Conservation (phyloP, 495 filamentous ascomycete species). For the Hyaloscypha bicolor region DNA sequence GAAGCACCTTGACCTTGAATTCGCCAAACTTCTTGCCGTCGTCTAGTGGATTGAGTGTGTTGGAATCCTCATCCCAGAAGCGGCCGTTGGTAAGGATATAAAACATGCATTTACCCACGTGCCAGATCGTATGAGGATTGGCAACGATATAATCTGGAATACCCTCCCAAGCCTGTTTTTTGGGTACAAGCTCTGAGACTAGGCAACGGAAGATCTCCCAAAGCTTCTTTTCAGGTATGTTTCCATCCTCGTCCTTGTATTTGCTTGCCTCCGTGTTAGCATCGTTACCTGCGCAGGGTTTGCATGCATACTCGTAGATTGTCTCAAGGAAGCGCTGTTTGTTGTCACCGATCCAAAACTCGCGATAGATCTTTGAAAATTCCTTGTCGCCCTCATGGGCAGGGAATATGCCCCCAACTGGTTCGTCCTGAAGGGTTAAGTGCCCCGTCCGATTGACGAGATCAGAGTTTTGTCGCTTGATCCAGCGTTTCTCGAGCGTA, state of each 20-base stretch:
- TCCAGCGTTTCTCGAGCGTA: slow-evolving; percentile 2
- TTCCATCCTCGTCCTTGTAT: neutral
- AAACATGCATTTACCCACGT: slow-evolving; percentile 24
- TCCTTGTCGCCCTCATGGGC: slow-evolving; percentile 8
- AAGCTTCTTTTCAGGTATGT: slow-evolving; percentile 17
- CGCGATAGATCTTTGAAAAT: slow-evolving; percentile 12
- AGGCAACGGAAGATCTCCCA: slow-evolving; percentile 20
- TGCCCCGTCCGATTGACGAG: neutral
- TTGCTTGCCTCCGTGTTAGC: neutral
- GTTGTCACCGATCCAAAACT: slow-evolving; percentile 10
- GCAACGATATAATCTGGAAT: slow-evolving; percentile 8
- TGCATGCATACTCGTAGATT: neutral
- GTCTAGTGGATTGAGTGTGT: slow-evolving; percentile 19
- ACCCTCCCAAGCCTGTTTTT: neutral
- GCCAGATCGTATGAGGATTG: slow-evolving; percentile 20
- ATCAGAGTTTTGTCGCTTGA: neutral
- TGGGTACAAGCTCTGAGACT: slow-evolving; percentile 16
- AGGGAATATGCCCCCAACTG: neutral
- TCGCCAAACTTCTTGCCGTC: slow-evolving; percentile 11
- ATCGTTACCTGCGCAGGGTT: neutral
- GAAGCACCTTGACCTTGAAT: slow-evolving; percentile 18
- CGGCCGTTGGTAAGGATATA: slow-evolving; percentile 12
- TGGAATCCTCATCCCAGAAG: slow-evolving; percentile 22
- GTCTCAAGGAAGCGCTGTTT: slow-evolving; percentile 3
- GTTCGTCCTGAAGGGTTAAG: neutral